Conservation (phyloP, 305 asterid genomes). For the Fraxinus latifolia region DNA sequence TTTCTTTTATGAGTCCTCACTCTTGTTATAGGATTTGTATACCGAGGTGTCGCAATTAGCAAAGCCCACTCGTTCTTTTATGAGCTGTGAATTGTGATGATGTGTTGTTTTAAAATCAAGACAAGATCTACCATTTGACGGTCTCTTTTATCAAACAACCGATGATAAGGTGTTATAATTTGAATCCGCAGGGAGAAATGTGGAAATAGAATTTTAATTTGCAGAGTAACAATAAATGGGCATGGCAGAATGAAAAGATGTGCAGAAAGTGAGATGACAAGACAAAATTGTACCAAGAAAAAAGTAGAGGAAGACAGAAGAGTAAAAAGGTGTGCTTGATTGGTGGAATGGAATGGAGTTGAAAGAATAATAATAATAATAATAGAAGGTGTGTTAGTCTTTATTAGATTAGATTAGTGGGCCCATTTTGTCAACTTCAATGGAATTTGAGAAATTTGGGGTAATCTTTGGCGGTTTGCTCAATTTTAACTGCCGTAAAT, state of each 20-base stretch:
- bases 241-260: neutral
- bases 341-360: neutral
- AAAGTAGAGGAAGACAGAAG: constrained; percentile 1
- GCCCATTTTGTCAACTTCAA: neutral
- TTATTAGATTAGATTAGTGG: neutral
- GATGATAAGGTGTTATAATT: too few relatives aligned
- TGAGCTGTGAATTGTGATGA: neutral
- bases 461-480: neutral
- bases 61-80: neutral
- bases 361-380: neutral
- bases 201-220: neutral
- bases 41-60: too few relatives aligned
- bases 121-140: neutral
- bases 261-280: neutral
- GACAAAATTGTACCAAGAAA: neutral
- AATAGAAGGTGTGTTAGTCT: neutral
- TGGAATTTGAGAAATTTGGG: neutral
- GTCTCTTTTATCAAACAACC: neutral
- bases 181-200: neutral
- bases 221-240: constrained; percentile 9
- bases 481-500: neutral
- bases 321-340: constrained; percentile 22
- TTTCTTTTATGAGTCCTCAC: too few relatives aligned
- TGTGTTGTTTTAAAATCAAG: too few relatives aligned
- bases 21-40: too few relatives aligned